Percentiles rank a stretch among this genome's conserved stretches.
phyloP scores from a whole-genome alignment of 108 stramenopile species.

The Nitzschia sp. region DNA sequence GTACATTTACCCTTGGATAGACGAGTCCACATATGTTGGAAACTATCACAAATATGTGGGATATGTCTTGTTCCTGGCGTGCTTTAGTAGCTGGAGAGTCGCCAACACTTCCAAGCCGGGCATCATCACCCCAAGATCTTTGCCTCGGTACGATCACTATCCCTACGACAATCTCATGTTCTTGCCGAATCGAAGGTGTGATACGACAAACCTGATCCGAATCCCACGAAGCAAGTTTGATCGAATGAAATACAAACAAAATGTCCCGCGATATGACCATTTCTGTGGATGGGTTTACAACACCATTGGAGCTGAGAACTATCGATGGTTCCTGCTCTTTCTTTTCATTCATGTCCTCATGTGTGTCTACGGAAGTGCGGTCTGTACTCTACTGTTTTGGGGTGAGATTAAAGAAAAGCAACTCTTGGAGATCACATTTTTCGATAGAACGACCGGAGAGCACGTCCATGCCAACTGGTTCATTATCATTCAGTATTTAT shows the following conservation, averaged over 20 bases:
- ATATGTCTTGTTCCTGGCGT: slow-evolving; percentile 67
- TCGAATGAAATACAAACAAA: slow-evolving; percentile 55
- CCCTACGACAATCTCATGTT: slow-evolving; percentile 82
- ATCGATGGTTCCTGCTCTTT: slow-evolving; percentile 86
- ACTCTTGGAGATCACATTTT: slow-evolving; percentile 67
- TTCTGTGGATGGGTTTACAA: slow-evolving; percentile 89
- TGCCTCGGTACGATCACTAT: slow-evolving; percentile 78
- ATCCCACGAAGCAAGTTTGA: slow-evolving; percentile 85
- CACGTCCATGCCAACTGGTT: slow-evolving; percentile 44
- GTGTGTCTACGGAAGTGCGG: slow-evolving; percentile 72
- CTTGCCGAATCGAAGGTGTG: slow-evolving; percentile 48
- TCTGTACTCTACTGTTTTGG: slow-evolving; percentile 35
- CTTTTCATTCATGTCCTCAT: slow-evolving; percentile 71
- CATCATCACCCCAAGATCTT: slow-evolving; percentile 54
- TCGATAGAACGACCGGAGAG: slow-evolving; percentile 67
- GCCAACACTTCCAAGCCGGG: slow-evolving; percentile 65
- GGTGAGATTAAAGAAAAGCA: slow-evolving; percentile 60
- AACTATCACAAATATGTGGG: slow-evolving; percentile 62
- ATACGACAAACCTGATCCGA: slow-evolving; percentile 62
- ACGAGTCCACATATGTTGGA: slow-evolving; percentile 40
- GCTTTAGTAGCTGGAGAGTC: slow-evolving; percentile 61
- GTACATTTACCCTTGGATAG: slow-evolving; percentile 70
- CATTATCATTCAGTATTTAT: slow-evolving; percentile 71
- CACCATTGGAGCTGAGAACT: slow-evolving; percentile 88
- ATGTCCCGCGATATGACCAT: slow-evolving; percentile 87